phyloP scores from a whole-genome alignment of 2,329 filamentous ascomycete genomes.

The Myriosclerotinia curreyana region DNA sequence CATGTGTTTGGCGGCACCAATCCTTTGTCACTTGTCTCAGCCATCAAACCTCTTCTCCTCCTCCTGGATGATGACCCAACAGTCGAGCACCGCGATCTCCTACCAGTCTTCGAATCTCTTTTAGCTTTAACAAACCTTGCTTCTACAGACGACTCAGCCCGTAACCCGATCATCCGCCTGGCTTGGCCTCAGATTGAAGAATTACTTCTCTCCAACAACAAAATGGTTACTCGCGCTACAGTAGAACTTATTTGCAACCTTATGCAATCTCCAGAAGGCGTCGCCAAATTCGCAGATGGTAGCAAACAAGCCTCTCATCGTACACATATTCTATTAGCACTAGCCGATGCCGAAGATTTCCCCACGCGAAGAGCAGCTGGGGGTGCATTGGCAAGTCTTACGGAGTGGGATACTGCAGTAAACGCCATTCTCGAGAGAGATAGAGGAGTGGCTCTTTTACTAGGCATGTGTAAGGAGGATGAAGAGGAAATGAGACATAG shows the following conservation, averaged over 20 bases:
- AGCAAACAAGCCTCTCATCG: conserved; percentile 67
- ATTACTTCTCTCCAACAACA: conserved; percentile 72
- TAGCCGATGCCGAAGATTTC: conserved; percentile 80
- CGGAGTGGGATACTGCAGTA: conserved; percentile 72
- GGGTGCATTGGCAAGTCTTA: conserved; percentile 81
- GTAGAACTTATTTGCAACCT: conserved; percentile 92
- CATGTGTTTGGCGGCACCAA: conserved; percentile 78
- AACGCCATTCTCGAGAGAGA: conserved; percentile 67
- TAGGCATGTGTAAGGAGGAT: conserved; percentile 75
- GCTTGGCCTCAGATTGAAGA: conserved; percentile 80
- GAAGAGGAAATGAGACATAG: conserved; percentile 66
- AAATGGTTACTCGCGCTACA: conserved; percentile 73
- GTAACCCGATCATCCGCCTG: conserved; percentile 66
- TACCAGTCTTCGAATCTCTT: conserved; percentile 86
- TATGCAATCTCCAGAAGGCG: conserved; percentile 64
- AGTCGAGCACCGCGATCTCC: conserved; percentile 67
- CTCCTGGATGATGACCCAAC: conserved; percentile 66
- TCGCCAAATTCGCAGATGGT: conserved; percentile 66
- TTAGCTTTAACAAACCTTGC: conserved; percentile 94
- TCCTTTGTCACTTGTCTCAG: conserved; percentile 70
- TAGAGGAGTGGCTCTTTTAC: conserved; percentile 70
- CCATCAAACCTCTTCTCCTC: conserved; percentile 76
- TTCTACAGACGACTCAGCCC: conserved; percentile 64
- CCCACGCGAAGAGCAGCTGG: conserved; percentile 80
- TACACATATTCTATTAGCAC: conserved; percentile 78